A percentile compares a stretch with the other conserved stretches of the same genome.
phyloP scores from a whole-genome alignment of 176 grass and related monocot species.

The Avena atlantica region DNA sequence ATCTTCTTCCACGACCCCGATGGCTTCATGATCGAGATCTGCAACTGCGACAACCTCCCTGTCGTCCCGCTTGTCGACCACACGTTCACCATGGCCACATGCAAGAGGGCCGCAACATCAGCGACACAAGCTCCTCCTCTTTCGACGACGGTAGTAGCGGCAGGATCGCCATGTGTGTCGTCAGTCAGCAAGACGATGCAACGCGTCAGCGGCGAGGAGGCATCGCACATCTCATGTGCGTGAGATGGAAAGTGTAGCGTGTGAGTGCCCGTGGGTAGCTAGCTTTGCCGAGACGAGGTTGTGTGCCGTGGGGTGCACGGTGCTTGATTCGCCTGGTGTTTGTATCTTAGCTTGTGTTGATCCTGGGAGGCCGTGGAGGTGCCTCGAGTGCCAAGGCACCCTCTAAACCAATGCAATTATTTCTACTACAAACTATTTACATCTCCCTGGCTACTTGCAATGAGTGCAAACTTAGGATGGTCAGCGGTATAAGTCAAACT shows the following conservation, averaged over 20 bases:
- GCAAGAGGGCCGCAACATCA: constrained; percentile 61
- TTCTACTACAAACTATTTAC: neutral
- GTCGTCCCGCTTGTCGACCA: constrained; percentile 57
- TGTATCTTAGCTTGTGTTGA: constrained; percentile 4
- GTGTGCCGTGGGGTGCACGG: neutral
- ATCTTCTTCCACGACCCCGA: constrained; percentile 33
- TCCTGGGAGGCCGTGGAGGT: neutral
- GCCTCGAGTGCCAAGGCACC: neutral
- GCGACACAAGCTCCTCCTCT: neutral
- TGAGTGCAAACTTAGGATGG: neutral
- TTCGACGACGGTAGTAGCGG: neutral
- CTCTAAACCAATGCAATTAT: neutral
- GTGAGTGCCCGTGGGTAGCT: constrained; percentile 7
- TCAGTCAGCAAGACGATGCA: constrained; percentile 43
- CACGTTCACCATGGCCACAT: constrained; percentile 18
- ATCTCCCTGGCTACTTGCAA: neutral
- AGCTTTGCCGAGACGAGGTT: neutral
- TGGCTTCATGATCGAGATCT: constrained; percentile 85
- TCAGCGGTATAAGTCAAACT: neutral
- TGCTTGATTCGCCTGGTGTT: neutral
- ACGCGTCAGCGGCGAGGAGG: constrained; percentile 49
- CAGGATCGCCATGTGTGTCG: constrained; percentile 1
- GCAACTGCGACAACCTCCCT: constrained; percentile 90
- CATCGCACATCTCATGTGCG: constrained; percentile 58
- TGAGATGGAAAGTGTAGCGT: constrained; percentile 32